phyloP scores from a whole-genome alignment of 768 basidiomycete genomes.

The Phylloporus arenicola region DNA sequence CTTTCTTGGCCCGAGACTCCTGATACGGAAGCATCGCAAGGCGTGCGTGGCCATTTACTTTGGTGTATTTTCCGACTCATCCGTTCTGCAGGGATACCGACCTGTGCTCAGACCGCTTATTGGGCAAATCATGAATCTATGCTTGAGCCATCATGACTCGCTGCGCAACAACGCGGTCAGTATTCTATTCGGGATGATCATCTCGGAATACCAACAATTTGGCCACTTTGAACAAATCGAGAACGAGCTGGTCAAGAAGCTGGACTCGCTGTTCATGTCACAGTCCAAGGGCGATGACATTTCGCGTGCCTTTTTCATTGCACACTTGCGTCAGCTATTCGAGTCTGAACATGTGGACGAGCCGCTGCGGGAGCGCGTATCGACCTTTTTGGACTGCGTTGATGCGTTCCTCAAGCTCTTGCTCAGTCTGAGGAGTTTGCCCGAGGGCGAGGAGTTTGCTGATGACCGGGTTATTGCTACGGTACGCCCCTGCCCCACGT shows the following conservation, averaged over 20 bases:
- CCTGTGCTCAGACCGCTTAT: constrained; percentile 76
- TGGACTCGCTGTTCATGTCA: constrained; percentile 91
- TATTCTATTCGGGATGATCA: constrained; percentile 93
- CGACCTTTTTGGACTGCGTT: constrained; percentile 80
- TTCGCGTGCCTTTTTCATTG: constrained; percentile 88
- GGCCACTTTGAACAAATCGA: constrained; percentile 87
- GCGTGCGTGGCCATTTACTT: constrained; percentile 43
- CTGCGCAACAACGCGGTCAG: constrained; percentile 86
- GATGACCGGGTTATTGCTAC: constrained; percentile 95
- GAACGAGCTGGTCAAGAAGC: constrained; percentile 83
- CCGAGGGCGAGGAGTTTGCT: constrained; percentile 89
- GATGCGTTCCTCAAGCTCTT: constrained; percentile 90
- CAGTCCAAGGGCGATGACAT: constrained; percentile 89
- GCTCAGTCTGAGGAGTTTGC: constrained; percentile 79
- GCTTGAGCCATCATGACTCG: constrained; percentile 92
- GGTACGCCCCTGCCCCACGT: constrained; percentile 35
- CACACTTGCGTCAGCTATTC: constrained; percentile 85
- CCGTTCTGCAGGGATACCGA: constrained; percentile 66
- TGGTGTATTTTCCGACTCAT: not conserved
- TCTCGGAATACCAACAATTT: constrained; percentile 82
- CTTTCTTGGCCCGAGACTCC: constrained; percentile 69
- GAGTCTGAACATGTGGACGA: constrained; percentile 79
- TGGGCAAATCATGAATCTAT: constrained; percentile 85
- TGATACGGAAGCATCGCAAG: constrained; percentile 49
- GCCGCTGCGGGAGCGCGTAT: constrained; percentile 69